Percentiles rank a stretch among this genome's conserved stretches.
These are phyloP conservation scores for Canna indica DNA, from an alignment of 176 grass and related monocot genomes.

Conservation along the genomic window DNA sequence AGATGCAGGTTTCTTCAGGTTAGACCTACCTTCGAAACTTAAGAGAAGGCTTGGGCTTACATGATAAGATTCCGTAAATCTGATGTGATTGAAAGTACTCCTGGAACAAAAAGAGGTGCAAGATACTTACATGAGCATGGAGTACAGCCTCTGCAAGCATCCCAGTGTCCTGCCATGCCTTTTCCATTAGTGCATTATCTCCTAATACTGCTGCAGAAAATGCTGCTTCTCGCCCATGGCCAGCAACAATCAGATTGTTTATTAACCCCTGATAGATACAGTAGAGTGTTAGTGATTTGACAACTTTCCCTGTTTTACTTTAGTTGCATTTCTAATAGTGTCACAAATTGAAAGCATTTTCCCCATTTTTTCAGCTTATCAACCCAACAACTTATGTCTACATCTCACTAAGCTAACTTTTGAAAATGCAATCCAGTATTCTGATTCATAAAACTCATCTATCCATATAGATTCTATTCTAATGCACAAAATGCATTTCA, in stretches of 20 bases:
- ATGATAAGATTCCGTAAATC: neutral
- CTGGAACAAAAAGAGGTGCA: constrained; percentile 17
- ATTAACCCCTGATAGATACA: constrained; percentile 55
- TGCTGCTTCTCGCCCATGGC: constrained; percentile 88
- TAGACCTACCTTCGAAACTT: neutral
- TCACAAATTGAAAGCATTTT: neutral
- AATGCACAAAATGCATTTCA: neutral
- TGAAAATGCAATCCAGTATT: neutral
- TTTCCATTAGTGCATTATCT: constrained; percentile 95
- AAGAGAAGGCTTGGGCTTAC: neutral
- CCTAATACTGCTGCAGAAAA: constrained; percentile 93
- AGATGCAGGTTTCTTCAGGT: neutral
- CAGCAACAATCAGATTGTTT: constrained; percentile 77
- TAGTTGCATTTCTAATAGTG: neutral
- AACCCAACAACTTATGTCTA: too few relatives aligned
- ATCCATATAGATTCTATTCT: neutral
- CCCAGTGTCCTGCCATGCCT: constrained; percentile 96
- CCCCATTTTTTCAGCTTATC: neutral
- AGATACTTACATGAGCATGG: constrained; percentile 77
- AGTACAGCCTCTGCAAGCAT: constrained; percentile 93
- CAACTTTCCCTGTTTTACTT: neutral
- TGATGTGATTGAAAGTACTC: neutral
- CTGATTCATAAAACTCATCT: neutral
- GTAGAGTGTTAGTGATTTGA: constrained; percentile 7
- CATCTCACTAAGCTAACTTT: neutral